Percentiles rank a stretch among this genome's conserved stretches.
phyloP scores from a whole-genome alignment of 108 stramenopile genomes.

The Phaeodactylum tricornutum region DNA sequence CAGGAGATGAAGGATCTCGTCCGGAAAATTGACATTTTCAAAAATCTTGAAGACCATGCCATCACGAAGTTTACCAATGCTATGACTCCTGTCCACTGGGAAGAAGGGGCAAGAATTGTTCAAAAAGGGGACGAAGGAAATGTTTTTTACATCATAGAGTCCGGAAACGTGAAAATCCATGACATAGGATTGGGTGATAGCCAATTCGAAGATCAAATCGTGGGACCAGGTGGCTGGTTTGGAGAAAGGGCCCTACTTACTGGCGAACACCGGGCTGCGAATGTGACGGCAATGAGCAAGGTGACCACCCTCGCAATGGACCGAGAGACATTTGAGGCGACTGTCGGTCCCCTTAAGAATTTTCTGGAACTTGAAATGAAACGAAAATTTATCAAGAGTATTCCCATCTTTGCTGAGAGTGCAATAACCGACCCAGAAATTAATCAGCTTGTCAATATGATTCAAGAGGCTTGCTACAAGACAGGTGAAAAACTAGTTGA shows the following conservation, averaged over 20 bases:
- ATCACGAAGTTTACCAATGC: slow-evolving; percentile 15
- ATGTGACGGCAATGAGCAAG: slow-evolving; percentile 50
- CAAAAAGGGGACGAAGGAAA: slow-evolving; percentile 35
- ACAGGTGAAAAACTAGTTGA: slow-evolving; percentile 51
- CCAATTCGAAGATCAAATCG: slow-evolving; percentile 11
- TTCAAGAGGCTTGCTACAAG: slow-evolving; percentile 36
- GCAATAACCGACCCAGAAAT: slow-evolving; percentile 50
- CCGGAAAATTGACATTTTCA: slow-evolving; percentile 7
- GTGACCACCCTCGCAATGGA: slow-evolving; percentile 28
- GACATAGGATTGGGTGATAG: slow-evolving; percentile 13
- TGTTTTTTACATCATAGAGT: slow-evolving; percentile 45
- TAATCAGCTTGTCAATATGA: slow-evolving; percentile 36
- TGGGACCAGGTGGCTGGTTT: slow-evolving; percentile 29
- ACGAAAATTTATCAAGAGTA: slow-evolving; percentile 41
- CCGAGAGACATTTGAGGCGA: slow-evolving; percentile 44
- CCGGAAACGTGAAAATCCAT: slow-evolving; percentile 25
- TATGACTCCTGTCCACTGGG: slow-evolving; percentile 17
- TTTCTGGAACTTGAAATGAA: slow-evolving; percentile 36
- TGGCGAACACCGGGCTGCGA: slow-evolving; percentile 48
- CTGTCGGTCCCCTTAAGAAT: slow-evolving; percentile 47
- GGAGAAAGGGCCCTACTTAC: slow-evolving; percentile 43
- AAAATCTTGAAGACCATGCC: slow-evolving; percentile 11
- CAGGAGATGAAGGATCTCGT: neutral
- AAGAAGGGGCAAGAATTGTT: slow-evolving; percentile 33
- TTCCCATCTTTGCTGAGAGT: slow-evolving; percentile 65